phyloP scores from a whole-genome alignment of 2,329 filamentous ascomycete genomes.

The Cladosporium colombiae region DNA sequence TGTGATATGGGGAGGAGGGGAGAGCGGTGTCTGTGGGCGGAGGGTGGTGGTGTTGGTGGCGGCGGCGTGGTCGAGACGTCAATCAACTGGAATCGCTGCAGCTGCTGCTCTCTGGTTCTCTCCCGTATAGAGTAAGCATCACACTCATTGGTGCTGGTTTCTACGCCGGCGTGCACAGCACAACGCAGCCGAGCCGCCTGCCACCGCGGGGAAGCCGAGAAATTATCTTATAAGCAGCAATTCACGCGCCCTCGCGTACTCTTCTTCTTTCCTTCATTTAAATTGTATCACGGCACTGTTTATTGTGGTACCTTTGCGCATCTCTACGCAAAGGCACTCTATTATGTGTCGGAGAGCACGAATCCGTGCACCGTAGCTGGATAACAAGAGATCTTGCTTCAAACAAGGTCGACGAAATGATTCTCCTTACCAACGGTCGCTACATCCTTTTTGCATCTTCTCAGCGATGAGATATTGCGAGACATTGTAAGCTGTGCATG shows the following conservation, averaged over 20 bases:
- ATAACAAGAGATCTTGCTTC: constrained; percentile 57
- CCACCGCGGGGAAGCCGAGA: constrained; percentile 7
- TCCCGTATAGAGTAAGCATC: constrained; percentile 3
- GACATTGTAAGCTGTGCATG: neutral
- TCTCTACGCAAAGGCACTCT: constrained; percentile 58
- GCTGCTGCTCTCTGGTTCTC: constrained; percentile 23
- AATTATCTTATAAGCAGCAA: constrained; percentile 7
- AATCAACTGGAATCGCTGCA: constrained; percentile 27
- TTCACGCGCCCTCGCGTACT: constrained; percentile 1
- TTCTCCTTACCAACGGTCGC: constrained; percentile 68
- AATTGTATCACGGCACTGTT: constrained; percentile 52
- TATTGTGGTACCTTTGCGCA: constrained; percentile 62
- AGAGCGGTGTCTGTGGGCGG: constrained; percentile 7
- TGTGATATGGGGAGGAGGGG: constrained; percentile 28
- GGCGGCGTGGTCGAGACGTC: constrained; percentile 19
- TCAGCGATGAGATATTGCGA: neutral
- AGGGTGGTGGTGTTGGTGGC: constrained; percentile 17
- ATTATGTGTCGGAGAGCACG: constrained; percentile 63
- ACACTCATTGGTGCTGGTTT: constrained; percentile 26
- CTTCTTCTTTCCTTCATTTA: constrained; percentile 18
- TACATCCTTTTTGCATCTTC: constrained; percentile 45
- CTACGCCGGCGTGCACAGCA: neutral
- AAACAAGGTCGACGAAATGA: constrained; percentile 51
- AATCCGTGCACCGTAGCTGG: constrained; percentile 63
- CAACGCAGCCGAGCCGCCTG: neutral